phyloP scores from a whole-genome alignment of 108 stramenopile genomes.

The Cyclotella atomus region DNA sequence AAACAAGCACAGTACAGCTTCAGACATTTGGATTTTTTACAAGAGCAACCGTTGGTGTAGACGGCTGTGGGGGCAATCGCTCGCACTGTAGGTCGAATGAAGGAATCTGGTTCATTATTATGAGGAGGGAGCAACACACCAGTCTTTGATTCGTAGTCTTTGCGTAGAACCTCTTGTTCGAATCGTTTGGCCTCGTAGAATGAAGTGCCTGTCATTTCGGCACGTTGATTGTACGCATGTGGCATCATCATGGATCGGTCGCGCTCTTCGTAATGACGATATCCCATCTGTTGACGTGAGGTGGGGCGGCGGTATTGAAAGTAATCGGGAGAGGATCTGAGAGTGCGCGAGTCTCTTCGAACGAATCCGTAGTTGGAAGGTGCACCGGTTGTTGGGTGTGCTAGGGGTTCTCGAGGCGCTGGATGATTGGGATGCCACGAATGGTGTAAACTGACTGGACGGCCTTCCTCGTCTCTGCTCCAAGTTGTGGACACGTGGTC shows the following conservation, averaged over 20 bases:
- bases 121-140: not conserved
- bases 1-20: slow-evolving; percentile 93
- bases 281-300: not conserved
- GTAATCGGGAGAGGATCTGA: not conserved
- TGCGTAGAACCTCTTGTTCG: not conserved
- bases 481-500: too few relatives aligned
- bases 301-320: not conserved
- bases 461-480: slow-evolving; percentile 35
- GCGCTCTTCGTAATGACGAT: not conserved
- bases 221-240: too few relatives aligned
- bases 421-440: slow-evolving; percentile 44
- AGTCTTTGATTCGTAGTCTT: not conserved
- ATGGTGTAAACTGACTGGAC: slow-evolving; percentile 23
- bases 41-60: slow-evolving; percentile 31
- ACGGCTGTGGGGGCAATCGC: too few relatives aligned
- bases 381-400: too few relatives aligned
- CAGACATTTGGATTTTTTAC: slow-evolving; percentile 68
- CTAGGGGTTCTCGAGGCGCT: not conserved
- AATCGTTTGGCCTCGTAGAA: not conserved
- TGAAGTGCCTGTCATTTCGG: too few relatives aligned
- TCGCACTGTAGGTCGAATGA: too few relatives aligned
- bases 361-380: not conserved
- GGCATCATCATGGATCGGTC: too few relatives aligned
- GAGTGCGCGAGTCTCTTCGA: not conserved
- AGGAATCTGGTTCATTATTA: too few relatives aligned